Percentiles rank a stretch among this genome's conserved stretches.
phyloP scores from a whole-genome alignment of 352 stramenopile species.

The Phytopythium sindhum region DNA sequence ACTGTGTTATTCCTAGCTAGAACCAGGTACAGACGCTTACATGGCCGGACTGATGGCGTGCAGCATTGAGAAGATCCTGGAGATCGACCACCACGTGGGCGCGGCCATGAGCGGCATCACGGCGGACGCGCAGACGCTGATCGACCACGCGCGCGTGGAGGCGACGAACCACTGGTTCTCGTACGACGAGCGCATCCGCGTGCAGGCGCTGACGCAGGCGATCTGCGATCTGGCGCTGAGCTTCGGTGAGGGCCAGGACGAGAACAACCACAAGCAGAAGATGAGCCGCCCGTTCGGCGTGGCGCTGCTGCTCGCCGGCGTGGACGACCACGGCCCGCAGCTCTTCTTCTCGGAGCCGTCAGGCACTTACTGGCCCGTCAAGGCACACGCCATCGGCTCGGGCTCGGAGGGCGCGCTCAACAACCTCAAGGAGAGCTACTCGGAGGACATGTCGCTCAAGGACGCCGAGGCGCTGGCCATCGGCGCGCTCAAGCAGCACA shows the following conservation, averaged over 20 bases:
- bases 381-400: constrained; percentile 98
- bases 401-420: constrained; percentile 97
- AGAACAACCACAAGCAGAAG: constrained; percentile 96
- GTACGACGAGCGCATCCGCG: constrained; percentile 97
- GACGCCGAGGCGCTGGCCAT: constrained; percentile 97
- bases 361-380: constrained; percentile 98
- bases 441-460: constrained; percentile 92
- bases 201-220: constrained; percentile 97
- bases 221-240: constrained; percentile 98
- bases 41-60: constrained; percentile 8
- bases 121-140: constrained; percentile 97
- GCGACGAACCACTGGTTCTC: constrained; percentile 99
- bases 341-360: constrained; percentile 98
- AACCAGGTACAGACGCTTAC: constrained; percentile 9
- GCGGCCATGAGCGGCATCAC: constrained; percentile 98
- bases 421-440: constrained; percentile 98
- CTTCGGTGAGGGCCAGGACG: constrained; percentile 90
- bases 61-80: constrained; percentile 99
- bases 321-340: constrained; percentile 92
- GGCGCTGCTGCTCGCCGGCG: constrained; percentile 95
- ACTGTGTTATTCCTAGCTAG: too few species aligned
- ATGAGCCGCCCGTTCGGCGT: constrained; percentile 99
- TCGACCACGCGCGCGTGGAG: constrained; percentile 99
- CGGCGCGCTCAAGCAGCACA: constrained; percentile 97
- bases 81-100: constrained; percentile 98